These are phyloP conservation scores for Cyclotella baltica DNA, from an alignment of 108 stramenopile species.

Conservation along the genomic window DNA sequence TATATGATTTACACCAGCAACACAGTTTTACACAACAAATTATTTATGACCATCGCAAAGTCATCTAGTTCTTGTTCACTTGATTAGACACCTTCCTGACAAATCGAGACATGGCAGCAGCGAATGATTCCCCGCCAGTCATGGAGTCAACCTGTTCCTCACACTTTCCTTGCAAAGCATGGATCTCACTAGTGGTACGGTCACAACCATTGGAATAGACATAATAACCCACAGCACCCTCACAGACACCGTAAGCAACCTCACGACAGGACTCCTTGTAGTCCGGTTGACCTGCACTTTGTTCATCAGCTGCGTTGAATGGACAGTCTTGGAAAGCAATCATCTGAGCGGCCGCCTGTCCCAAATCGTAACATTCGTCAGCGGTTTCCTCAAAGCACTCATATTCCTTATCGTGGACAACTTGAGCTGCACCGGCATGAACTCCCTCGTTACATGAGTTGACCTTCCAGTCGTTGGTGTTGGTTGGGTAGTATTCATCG, in stretches of 20 bases:
- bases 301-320: slow-evolving; percentile 3
- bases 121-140: not conserved
- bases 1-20: no score
- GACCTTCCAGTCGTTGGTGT: slow-evolving; percentile 1
- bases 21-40: no score
- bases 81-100: no score
- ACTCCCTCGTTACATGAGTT: slow-evolving; percentile 2
- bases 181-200: not conserved
- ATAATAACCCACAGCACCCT: slow-evolving; percentile 5
- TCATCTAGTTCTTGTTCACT: no score
- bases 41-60: no score
- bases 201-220: slow-evolving; percentile 1
- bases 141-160: slow-evolving; percentile 19
- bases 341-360: not conserved
- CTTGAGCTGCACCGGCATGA: slow-evolving; percentile 2
- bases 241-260: slow-evolving; percentile 14
- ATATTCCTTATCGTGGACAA: not conserved
- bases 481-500: not conserved
- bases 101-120: not conserved
- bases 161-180: not conserved
- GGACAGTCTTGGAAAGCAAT: slow-evolving; percentile 21
- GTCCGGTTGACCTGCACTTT: not conserved
- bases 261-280: slow-evolving; percentile 5
- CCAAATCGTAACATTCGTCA: slow-evolving; percentile 13
- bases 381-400: slow-evolving; percentile 1